phyloP scores from a whole-genome alignment of 2,329 filamentous ascomycete species.

The Leptographium galeiforme region DNA sequence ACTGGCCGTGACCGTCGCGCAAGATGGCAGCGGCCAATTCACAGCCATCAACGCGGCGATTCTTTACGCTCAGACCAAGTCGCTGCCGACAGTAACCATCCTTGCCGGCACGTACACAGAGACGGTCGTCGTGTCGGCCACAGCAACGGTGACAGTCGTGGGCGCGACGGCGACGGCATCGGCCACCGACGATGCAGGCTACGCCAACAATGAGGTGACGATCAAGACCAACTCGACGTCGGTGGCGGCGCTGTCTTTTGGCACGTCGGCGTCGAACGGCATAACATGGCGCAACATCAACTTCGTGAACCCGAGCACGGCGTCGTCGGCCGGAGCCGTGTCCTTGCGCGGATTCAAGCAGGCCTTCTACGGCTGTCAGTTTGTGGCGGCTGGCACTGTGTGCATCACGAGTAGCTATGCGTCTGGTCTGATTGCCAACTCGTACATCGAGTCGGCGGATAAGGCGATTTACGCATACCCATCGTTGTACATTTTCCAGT shows the following conservation, averaged over 20 bases:
- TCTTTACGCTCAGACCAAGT: constrained; percentile 25
- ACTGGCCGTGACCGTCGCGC: not conserved
- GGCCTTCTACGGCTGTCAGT: constrained; percentile 29
- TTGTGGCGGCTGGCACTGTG: constrained; percentile 23
- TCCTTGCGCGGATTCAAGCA: constrained; percentile 24
- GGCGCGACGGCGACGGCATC: constrained; percentile 17
- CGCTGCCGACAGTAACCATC: constrained; percentile 27
- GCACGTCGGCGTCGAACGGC: constrained; percentile 14
- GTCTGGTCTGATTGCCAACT: constrained; percentile 26
- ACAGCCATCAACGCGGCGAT: constrained; percentile 30
- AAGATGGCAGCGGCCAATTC: constrained; percentile 21
- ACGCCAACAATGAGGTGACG: constrained; percentile 23
- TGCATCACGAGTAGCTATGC: constrained; percentile 17
- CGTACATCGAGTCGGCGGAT: constrained; percentile 28
- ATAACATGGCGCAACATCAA: constrained; percentile 25
- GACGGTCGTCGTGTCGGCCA: constrained; percentile 24
- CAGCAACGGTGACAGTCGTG: constrained; percentile 26
- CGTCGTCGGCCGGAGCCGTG: constrained; percentile 16
- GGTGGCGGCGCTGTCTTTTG: constrained; percentile 17
- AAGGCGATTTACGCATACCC: constrained; percentile 27
- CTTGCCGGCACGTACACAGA: constrained; percentile 31
- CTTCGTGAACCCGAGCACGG: constrained; percentile 19
- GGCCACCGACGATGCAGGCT: constrained; percentile 11
- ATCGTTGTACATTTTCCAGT: constrained; percentile 27
- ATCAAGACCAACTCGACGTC: constrained; percentile 16